Evolutionary conservation across 108 stramenopile species (phyloP).

Genomic region (Conticribra guillardii): DNA sequence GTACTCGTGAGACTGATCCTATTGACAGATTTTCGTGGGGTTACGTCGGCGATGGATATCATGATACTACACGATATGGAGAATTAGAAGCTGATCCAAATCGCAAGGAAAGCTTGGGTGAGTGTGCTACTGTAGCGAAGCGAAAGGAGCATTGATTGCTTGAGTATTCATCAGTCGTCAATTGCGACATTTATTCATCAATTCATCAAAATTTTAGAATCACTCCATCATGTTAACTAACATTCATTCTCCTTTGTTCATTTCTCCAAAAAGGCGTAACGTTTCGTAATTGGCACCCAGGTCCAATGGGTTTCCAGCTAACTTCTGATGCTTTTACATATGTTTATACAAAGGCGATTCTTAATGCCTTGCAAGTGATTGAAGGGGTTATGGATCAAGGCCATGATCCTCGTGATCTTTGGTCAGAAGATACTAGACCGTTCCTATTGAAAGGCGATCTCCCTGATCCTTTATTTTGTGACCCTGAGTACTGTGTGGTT

Average conservation of each 20-base stretch:
- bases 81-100: conserved; percentile 39
- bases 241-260: background rate
- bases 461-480: conserved; percentile 49
- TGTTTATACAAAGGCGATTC: conserved; percentile 51
- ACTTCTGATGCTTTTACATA: conserved; percentile 59
- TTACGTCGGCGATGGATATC: conserved; percentile 51
- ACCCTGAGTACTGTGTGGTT: conserved; percentile 48
- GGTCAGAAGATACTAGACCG: conserved; percentile 39
- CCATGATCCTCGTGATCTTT: conserved; percentile 47
- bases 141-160: too few species aligned
- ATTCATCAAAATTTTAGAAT: background rate
- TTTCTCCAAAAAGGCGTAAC: background rate
- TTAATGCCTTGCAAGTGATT: conserved; percentile 50
- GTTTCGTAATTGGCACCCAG: conserved; percentile 36
- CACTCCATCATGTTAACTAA: background rate
- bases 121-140: too few species aligned
- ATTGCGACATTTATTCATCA: conserved; percentile 20
- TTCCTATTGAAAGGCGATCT: conserved; percentile 43
- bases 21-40: conserved; percentile 51
- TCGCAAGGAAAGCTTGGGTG: conserved; percentile 40
- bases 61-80: conserved; percentile 54
- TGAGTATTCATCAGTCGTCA: conserved; percentile 55
- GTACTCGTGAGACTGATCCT: conserved; percentile 11
- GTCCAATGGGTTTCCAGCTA: conserved; percentile 57
- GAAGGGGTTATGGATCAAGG: conserved; percentile 43